These are phyloP conservation scores for Rhizodiscina lignyota DNA, from an alignment of 495 filamentous ascomycete genomes.

Conservation along the genomic window DNA sequence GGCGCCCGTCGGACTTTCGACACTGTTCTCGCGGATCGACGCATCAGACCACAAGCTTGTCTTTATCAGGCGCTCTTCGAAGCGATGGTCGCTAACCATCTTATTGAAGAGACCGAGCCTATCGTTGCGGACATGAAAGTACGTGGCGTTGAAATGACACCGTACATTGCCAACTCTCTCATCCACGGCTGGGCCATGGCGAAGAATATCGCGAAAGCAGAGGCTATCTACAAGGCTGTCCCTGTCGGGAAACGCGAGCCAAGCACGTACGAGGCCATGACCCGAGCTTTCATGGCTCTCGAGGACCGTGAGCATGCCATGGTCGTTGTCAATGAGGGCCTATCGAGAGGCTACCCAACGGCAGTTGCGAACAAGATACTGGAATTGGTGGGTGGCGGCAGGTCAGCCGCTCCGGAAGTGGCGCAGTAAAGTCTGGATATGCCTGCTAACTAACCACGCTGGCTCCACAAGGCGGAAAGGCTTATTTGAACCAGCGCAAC, in stretches of 20 bases:
- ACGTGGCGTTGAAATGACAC: slow-evolving; percentile 66
- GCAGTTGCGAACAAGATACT: slow-evolving; percentile 85
- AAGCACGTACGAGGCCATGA: slow-evolving; percentile 99
- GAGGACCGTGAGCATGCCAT: slow-evolving; percentile 62
- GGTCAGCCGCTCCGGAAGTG: too few relatives aligned
- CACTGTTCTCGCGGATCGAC: slow-evolving; percentile 45
- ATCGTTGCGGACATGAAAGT: slow-evolving; percentile 58
- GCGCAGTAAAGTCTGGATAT: too few relatives aligned
- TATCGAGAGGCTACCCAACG: slow-evolving; percentile 72
- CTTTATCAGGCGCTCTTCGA: slow-evolving; percentile 94
- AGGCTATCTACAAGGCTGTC: slow-evolving; percentile 60
- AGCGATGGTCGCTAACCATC: slow-evolving; percentile 87
- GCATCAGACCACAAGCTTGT: slow-evolving; percentile 57
- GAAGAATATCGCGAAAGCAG: slow-evolving; percentile 62
- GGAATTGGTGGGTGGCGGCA: slow-evolving; percentile 75
- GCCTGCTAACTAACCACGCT: too few relatives aligned
- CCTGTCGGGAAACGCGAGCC: slow-evolving; percentile 68
- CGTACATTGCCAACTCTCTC: slow-evolving; percentile 97
- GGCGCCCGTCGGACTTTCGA: slow-evolving; percentile 74
- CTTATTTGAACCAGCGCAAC: too few relatives aligned
- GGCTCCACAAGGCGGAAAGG: too few relatives aligned
- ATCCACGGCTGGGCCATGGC: slow-evolving; percentile 85
- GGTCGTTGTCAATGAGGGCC: slow-evolving; percentile 73
- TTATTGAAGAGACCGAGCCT: slow-evolving; percentile 52
- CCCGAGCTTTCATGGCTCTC: slow-evolving; percentile 70